Conservation (phyloP, 2,329 filamentous ascomycete genomes). For the Verticillium klebahnii region DNA sequence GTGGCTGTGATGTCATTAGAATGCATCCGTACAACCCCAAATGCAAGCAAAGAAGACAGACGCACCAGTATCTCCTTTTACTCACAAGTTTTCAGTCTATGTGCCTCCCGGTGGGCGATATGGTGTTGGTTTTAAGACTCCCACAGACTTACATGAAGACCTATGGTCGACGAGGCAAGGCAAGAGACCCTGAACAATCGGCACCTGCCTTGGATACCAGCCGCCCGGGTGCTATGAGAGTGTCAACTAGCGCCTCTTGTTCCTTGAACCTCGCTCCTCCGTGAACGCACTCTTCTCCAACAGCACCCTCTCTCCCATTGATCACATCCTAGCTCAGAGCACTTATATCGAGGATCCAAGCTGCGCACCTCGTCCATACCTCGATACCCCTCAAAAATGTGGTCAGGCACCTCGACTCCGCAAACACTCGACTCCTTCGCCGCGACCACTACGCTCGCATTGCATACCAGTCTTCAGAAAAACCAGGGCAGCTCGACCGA, state of each 20-base stretch:
- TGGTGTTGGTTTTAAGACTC: no score
- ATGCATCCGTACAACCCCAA: not conserved
- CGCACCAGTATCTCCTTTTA: not conserved
- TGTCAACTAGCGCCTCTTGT: no score
- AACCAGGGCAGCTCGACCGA: not conserved
- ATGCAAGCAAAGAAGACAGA: not conserved
- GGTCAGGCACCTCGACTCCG: not conserved
- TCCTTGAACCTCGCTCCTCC: no score
- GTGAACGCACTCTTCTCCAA: no score
- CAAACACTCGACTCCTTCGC: not conserved
- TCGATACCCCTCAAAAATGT: not conserved
- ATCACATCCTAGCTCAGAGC: not conserved
- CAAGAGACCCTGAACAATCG: no score
- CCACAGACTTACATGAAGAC: no score
- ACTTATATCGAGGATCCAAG: not conserved
- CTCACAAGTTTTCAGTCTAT: no score
- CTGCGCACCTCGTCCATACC: not conserved
- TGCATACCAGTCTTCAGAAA: not conserved
- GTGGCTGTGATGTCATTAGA: not conserved
- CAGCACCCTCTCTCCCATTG: no score
- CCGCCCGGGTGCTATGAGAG: no score
- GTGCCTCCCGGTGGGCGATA: no score
- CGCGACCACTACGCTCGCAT: not conserved
- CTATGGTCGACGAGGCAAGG: no score
- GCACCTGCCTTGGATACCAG: no score